These are phyloP conservation scores for Nakazawaea anatomiae DNA, from an alignment of 805 yeast species.

Conservation along the genomic window DNA sequence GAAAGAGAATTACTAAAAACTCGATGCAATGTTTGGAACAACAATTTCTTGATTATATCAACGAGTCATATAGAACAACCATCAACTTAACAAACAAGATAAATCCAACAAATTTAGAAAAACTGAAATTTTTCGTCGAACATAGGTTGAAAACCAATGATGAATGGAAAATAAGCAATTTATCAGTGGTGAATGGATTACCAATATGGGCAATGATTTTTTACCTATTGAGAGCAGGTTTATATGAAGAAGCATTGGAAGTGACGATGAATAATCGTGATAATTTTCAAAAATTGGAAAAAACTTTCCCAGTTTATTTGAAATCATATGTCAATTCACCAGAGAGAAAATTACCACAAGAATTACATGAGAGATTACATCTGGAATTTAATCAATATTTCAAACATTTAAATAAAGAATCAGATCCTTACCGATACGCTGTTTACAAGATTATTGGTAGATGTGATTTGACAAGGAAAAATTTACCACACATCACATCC, in stretches of 20 bases:
- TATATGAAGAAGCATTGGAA: slow-evolving; percentile 69
- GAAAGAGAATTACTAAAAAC: slow-evolving; percentile 43
- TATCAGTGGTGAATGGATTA: slow-evolving; percentile 67
- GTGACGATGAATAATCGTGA: slow-evolving; percentile 59
- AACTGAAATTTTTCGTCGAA: slow-evolving; percentile 58
- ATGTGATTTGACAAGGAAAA: slow-evolving; percentile 65
- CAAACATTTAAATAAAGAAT: slow-evolving; percentile 53
- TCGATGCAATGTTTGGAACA: slow-evolving; percentile 60
- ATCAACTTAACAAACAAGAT: slow-evolving; percentile 30
- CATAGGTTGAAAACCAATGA: slow-evolving; percentile 33
- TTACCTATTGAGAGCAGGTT: slow-evolving; percentile 81
- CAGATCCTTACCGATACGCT: slow-evolving; percentile 88
- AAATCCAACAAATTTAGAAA: slow-evolving; percentile 65
- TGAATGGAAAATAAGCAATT: slow-evolving; percentile 45
- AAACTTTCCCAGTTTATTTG: slow-evolving; percentile 74
- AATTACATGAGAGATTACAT: slow-evolving; percentile 61
- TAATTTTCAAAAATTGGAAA: slow-evolving; percentile 78
- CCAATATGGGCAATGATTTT: slow-evolving; percentile 95
- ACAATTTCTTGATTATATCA: slow-evolving; percentile 74
- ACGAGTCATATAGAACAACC: slow-evolving; percentile 51
- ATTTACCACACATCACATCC: slow-evolving; percentile 59
- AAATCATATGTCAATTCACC: slow-evolving; percentile 58
- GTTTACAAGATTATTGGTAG: slow-evolving; percentile 91
- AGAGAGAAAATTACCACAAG: slow-evolving; percentile 54
- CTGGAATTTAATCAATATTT: slow-evolving; percentile 83